Evolutionary conservation across 1,284 basidiomycete genomes (phyloP), one percentile per base, ranked within the genome.

Genomic region (Volvariella surrecta): DNA sequence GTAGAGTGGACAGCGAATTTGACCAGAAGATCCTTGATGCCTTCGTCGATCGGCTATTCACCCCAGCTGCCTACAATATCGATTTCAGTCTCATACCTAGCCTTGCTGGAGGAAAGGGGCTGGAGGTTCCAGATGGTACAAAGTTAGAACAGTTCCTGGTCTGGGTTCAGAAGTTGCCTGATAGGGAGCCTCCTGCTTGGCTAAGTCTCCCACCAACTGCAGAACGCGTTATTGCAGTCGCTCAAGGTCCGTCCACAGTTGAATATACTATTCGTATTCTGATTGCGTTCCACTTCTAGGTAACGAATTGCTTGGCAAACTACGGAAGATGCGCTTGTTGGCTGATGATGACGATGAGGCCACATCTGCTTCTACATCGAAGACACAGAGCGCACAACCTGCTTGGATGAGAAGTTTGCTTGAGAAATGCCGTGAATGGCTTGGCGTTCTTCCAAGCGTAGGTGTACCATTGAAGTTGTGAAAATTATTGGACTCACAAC

Each of bases 151-250:
- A 92, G 51, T 98, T 93, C 75, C 55, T 94, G 45, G 68, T 74
- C 10, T 98, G 94, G 94, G 86, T 90, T 3, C 78, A 84, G 53
- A 71, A 73, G 13, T 64, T 97, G 32, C 94, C 93, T 1, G 91
- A 95, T 55, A 79, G 86, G 39, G 89, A 95, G 58, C 93, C 93
- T 2, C 91, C 91, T 1, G 79, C 89, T 21, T 96, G 93, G 91
- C 71, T 97, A 42, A 88, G 89, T 55, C 72, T 97, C 21, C 92
- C 93, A 3, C 82, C 86, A 0, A 88, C 87, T 15, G 92, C 93
- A 15, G 92, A 96, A 58, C 79, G 83, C 18, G 83, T 96, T 31
- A 93, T 96, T 52, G 91, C 93, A 6, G 64, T 89, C 40, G 85
- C 86, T 2, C 89, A 95, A 74, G 93, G 93, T 90, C 55, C 54